Evolutionary conservation across 352 stramenopile species (phyloP).

Genomic region (Aphanomyces astaci): DNA sequence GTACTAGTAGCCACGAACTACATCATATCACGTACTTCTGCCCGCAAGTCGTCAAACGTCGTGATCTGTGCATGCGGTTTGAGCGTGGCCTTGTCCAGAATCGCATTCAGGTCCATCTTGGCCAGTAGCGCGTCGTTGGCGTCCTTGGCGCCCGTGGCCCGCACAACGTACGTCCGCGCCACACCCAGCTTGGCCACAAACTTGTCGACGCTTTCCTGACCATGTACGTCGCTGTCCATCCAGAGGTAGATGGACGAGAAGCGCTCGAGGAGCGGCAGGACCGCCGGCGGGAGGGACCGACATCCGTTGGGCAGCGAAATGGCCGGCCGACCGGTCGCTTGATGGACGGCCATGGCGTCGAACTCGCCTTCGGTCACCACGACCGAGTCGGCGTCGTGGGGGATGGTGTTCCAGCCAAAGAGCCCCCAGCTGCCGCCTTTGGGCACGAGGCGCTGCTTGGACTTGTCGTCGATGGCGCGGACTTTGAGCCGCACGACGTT

Average conservation of each 20-base stretch:
- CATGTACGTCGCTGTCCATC: constrained; percentile 97
- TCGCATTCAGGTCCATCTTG: constrained; percentile 79
- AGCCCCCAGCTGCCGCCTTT: constrained; percentile 95
- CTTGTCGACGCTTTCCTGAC: constrained; percentile 92
- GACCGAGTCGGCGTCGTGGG: constrained; percentile 75
- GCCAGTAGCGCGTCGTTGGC: constrained; percentile 95
- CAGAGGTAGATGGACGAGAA: constrained; percentile 98
- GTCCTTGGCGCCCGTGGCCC: constrained; percentile 85
- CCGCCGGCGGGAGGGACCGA: constrained; percentile 89
- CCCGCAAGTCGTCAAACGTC: constrained; percentile 87
- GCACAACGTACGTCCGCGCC: constrained; percentile 87
- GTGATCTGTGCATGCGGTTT: constrained; percentile 92
- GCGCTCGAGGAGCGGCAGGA: constrained; percentile 93
- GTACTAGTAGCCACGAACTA: no score
- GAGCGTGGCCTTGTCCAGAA: constrained; percentile 73
- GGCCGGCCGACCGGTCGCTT: constrained; percentile 87
- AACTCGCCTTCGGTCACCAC: constrained; percentile 98
- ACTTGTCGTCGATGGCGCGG: constrained; percentile 77
- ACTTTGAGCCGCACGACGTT: constrained; percentile 79
- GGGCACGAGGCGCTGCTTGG: constrained; percentile 77
- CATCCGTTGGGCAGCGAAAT: constrained; percentile 97
- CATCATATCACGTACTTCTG: constrained; percentile 36
- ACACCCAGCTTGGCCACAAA: constrained; percentile 95
- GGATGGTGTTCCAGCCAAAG: constrained; percentile 98
- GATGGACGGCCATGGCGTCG: constrained; percentile 95